Evolutionary conservation across 176 grass and related monocot genomes (phyloP), one percentile per base, ranked within the genome.

Genomic region (Pontederia paniculata): DNA sequence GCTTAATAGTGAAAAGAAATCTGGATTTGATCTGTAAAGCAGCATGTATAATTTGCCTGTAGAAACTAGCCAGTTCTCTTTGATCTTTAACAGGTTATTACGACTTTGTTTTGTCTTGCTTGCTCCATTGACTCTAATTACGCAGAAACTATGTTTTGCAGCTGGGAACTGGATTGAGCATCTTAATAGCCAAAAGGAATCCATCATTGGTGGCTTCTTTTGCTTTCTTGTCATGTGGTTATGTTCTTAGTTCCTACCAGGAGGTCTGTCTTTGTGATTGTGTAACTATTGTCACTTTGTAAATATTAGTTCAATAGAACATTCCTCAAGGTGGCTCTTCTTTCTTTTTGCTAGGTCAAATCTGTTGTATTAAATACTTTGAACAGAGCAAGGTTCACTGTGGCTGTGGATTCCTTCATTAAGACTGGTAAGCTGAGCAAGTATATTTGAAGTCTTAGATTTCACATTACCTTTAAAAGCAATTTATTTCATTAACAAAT

Each of bases 391-490:
- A 86, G 94, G 46, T 99, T 99, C 65, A 99, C 87, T 0, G 94
- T 99, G 44, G 94, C 94, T 25, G 94, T 99, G 63, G 83, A 99
- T 80, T 99, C 94, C 21, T 99, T 99, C 60, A 93, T 99, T 79
- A 93, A 84, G 66, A 99, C 87, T 65, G 94, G 94, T 93, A 83
- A 3, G 72, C 42, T 47, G 67, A 44, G 47, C 28, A 37, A 37
- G 28, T 37, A 37, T 31, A 2, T 37, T 5, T 37, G 5, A 37
- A 37, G 28, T 37, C 28, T 5, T 2, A 37, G 28, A 1, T 37
- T 37, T 37, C 28, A 2, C 7, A 37, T 37, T 37, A 37, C 28
- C 28, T 37, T 37, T 37, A 2, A 37, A 37, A 37, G 28, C 3
- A 37, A 37, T 37, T 37, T 5, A 37, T 6, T 37, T 37, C n/a